A percentile compares a stretch with the other conserved stretches of the same genome.
Conservation (phyloP, 2,329 filamentous ascomycete species). For the Pyricularia sp. region DNA sequence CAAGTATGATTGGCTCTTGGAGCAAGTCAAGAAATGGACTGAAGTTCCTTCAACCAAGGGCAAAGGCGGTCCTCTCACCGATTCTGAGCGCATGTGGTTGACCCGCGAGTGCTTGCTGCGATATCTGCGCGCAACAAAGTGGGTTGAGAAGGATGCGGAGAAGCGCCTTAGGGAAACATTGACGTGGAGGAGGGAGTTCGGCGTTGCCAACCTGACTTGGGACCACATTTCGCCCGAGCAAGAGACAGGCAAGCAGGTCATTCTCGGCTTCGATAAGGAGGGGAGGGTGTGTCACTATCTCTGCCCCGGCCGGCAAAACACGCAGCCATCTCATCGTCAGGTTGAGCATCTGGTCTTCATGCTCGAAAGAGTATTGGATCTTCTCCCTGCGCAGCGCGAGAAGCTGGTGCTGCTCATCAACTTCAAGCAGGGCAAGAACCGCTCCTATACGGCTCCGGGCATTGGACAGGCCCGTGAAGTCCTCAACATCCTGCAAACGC, state of each 20-base stretch:
- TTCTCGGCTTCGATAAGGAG: slow-evolving; percentile 76
- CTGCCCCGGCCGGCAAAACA: slow-evolving; percentile 84
- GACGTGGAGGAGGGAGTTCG: slow-evolving; percentile 83
- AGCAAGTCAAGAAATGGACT: slow-evolving; percentile 56
- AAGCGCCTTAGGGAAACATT: slow-evolving; percentile 72
- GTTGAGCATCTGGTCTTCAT: slow-evolving; percentile 93
- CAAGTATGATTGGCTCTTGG: slow-evolving; percentile 71
- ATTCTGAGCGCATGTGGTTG: slow-evolving; percentile 77
- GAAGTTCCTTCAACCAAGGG: slow-evolving; percentile 45
- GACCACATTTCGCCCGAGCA: slow-evolving; percentile 91
- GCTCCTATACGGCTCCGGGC: slow-evolving; percentile 59
- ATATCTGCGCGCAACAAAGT: slow-evolving; percentile 89
- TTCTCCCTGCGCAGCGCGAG: slow-evolving; percentile 80
- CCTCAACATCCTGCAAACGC: slow-evolving; percentile 82
- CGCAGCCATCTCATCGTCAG: slow-evolving; percentile 70
- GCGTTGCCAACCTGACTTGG: slow-evolving; percentile 61
- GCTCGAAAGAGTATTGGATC: slow-evolving; percentile 77
- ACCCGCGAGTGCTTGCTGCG: slow-evolving; percentile 85
- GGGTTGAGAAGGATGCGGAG: slow-evolving; percentile 62
- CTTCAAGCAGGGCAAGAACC: slow-evolving; percentile 67
- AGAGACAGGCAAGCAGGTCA: slow-evolving; percentile 88
- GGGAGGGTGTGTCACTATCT: slow-evolving; percentile 85
- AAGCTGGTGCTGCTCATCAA: slow-evolving; percentile 79
- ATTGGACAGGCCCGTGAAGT: slow-evolving; percentile 69
- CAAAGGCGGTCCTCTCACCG: slow-evolving; percentile 53